A percentile compares a stretch with the other conserved stretches of the same genome.
These are phyloP conservation scores for Metschnikowia arizonensis DNA, from an alignment of 805 yeast species.

Conservation along the genomic window DNA sequence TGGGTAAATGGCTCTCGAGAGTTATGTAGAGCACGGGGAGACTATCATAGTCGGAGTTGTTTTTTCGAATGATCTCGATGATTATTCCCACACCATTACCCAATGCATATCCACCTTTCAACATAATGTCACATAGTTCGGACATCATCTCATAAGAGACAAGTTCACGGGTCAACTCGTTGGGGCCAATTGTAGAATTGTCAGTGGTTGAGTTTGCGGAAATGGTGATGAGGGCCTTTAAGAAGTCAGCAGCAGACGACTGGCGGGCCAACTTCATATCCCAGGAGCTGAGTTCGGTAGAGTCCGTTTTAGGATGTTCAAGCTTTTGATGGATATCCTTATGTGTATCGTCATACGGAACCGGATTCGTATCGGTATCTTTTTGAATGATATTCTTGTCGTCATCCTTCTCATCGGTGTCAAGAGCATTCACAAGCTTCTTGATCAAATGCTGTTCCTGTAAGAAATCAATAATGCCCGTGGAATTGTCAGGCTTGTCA, in stretches of 20 bases:
- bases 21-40: slow-evolving; percentile 43
- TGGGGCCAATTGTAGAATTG: slow-evolving; percentile 44
- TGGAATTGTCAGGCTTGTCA: slow-evolving; percentile 44
- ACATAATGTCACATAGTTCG: slow-evolving; percentile 36
- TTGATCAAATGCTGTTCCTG: slow-evolving; percentile 38
- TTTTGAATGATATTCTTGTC: too few species aligned
- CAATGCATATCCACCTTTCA: slow-evolving; percentile 44
- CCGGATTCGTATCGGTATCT: too few species aligned
- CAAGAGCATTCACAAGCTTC: slow-evolving; percentile 33
- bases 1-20: slow-evolving; percentile 44
- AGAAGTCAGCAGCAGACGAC: slow-evolving; percentile 42
- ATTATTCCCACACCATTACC: slow-evolving; percentile 49
- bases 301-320: too few species aligned
- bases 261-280: slow-evolving; percentile 27
- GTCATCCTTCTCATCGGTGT: slow-evolving; percentile 12
- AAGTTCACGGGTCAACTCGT: slow-evolving; percentile 43
- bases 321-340: too few species aligned
- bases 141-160: slow-evolving; percentile 37
- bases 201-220: slow-evolving; percentile 46
- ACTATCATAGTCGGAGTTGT: slow-evolving; percentile 44
- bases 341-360: too few species aligned
- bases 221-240: slow-evolving; percentile 44
- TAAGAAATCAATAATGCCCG: slow-evolving; percentile 44
- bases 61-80: slow-evolving; percentile 43
- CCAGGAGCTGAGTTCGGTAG: slow-evolving; percentile 4